Conservation (phyloP, 1,284 basidiomycete genomes). For the Papiliotrema fonsecae region DNA sequence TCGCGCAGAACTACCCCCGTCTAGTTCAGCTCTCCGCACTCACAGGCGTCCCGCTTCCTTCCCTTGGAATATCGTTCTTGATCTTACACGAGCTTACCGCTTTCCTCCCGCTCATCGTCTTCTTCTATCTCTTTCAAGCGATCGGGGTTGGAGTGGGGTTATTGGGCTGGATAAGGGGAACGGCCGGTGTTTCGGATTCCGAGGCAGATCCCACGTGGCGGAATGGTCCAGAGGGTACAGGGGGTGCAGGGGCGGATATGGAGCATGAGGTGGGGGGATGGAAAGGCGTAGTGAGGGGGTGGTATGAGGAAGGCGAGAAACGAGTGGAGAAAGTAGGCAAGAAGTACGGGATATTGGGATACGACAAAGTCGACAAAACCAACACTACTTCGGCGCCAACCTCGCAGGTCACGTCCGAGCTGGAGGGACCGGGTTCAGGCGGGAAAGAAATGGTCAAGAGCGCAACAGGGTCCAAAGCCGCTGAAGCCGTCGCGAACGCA, state of each 20-base stretch:
- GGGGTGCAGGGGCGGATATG: constrained; percentile 1
- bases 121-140: constrained; percentile 68
- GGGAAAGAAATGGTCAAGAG: neutral
- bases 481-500: constrained; percentile 48
- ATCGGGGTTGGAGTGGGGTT: constrained; percentile 68
- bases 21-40: constrained; percentile 26
- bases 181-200: constrained; percentile 6
- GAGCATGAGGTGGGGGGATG: constrained; percentile 45
- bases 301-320: constrained; percentile 68
- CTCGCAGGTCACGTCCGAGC: neutral
- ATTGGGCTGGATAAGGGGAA: constrained; percentile 48
- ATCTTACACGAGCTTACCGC: constrained; percentile 86
- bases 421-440: neutral
- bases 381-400: neutral
- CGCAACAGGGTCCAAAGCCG: constrained; percentile 10
- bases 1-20: constrained; percentile 13
- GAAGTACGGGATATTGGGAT: constrained; percentile 77
- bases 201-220: neutral
- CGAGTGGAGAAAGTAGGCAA: constrained; percentile 68
- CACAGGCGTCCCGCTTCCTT: constrained; percentile 58
- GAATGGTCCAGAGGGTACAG: neutral
- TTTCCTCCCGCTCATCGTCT: constrained; percentile 64
- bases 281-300: constrained; percentile 50
- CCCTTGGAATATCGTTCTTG: constrained; percentile 71
- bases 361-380: constrained; percentile 52